Evolutionary conservation across 768 basidiomycete genomes (phyloP), one percentile per base, ranked within the genome.

Genomic region (Hebeloma cylindrosporum): DNA sequence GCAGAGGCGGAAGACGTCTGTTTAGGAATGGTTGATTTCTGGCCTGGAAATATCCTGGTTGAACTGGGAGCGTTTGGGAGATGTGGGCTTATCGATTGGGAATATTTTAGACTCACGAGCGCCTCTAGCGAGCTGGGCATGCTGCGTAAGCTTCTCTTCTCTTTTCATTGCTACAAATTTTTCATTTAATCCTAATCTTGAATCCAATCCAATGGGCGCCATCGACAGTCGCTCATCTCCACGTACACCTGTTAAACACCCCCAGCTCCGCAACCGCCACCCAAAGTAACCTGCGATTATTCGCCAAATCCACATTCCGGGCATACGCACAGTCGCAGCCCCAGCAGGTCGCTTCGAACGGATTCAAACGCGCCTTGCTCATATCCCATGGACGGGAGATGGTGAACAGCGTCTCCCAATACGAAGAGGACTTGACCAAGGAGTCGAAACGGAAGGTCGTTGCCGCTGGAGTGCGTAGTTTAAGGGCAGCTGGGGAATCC

Each of bases 41-140:
- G 65, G 63, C 61, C 63, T 9, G 63, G 53, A 26, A 65, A 53
- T 46, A 54, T 67, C n/a, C 48, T 67, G 27, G 52, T 67, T 23
- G 47, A 57, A 14, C 35, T 32, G 8, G 46, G 48, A 26, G 51
- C 22, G 8, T 18, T 28, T 20, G 26, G 33, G 22, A 48, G 11
- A n/a, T 56, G 46, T 29, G 58, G 63, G 5, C 54, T 67, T 34
- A 54, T 67, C 11, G 64, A 65, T 35, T 65, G 64, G 65, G 65
- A 65, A 36, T 62, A 67, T 46, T 67, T 67, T 43, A 62, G 65
- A 26, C 42, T 48, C 22, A 62, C 64, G 7, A 53, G 57, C 30
- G 56, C 62, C 5, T 50, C 54, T 3, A 58, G 60, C 16, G 65
- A 67, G 49, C 39, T 63, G 25, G 66, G 64, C n/a, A 64, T 65